Evolutionary conservation across 805 yeast species (phyloP), one percentile per base, ranked within the genome.

Genomic region (Kluyveromyces nonfermentans): DNA sequence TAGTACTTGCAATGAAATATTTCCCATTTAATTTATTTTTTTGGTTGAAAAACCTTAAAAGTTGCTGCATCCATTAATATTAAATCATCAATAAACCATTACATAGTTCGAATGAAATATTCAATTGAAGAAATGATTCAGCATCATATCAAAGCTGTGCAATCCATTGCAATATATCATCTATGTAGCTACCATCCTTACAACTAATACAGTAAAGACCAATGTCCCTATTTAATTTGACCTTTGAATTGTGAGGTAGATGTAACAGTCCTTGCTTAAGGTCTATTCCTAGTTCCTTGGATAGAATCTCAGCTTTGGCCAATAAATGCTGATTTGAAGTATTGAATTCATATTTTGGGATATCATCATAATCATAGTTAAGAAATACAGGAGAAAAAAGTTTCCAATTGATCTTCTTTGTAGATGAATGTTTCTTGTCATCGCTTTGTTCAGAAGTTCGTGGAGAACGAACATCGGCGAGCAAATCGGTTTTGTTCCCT

Each of bases 131-230:
- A 12, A 12, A 21, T 7, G 25, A 12, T 40, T 18, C n/a, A n/a
- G 8, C 15, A 12, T 18, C 15, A 17, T n/a, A 14, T 37, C 37
- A 52, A 22, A 52, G 48, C 25, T 53, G 53, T 17, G 43, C 46
- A 17, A 53, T 47, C 57, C 57, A 53, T 30, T 51, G 50, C 30
- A 47, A 32, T 19, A 53, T 45, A 40, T 50, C 52, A 31, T 46
- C 42, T 15, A 53, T 38, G 37, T 45, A 46, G 12, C 46, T 47
- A 12, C 57, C 57, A 40, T 49, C 45, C 43, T 51, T 53, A 44
- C 57, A 53, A 40, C 57, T 53, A 6, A 49, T 44, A 17, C 52
- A 45, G 38, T 51, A 50, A 19, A 53, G 46, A 21, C 50, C 57
- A 25, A 53, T 39, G 20, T 53, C 57, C 22, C 55, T 49, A 36